Percentiles rank a stretch among this genome's conserved stretches.
Evolutionary conservation across 169 alveolate genomes (phyloP).

Genomic region (Amoebophrya sp.): DNA sequence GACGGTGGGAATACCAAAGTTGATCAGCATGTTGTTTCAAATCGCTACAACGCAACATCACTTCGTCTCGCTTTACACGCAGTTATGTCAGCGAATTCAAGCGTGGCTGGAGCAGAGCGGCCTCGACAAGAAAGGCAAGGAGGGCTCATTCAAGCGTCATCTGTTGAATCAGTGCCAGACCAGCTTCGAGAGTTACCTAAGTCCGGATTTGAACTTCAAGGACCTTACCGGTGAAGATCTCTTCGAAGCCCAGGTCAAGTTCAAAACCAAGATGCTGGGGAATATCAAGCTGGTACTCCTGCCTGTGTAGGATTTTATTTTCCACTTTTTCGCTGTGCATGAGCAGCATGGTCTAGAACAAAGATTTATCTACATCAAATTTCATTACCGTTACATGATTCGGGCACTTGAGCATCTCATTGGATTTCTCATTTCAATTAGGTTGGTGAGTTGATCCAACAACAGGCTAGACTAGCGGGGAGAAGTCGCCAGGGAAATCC

Average conservation of each 20-base stretch:
- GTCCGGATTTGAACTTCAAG: not conserved
- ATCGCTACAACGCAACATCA: not conserved
- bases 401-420: no score
- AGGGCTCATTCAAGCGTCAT: not conserved
- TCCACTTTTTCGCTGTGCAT: no score
- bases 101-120: not conserved
- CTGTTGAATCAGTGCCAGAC: not conserved
- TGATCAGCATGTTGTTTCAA: not conserved
- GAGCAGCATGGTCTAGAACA: no score
- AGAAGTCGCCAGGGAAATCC: no score
- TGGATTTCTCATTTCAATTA: no score
- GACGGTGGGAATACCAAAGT: not conserved
- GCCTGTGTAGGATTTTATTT: no score
- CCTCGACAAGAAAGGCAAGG: no score
- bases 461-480: no score
- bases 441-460: no score
- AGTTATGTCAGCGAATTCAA: not conserved
- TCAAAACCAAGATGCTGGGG: not conserved
- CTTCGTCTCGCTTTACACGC: not conserved
- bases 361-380: no score
- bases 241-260: not conserved
- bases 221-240: not conserved
- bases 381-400: no score
- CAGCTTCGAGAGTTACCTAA: not conserved
- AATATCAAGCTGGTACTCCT: not conserved